Base-by-base conservation (phyloP, 306 rosid species). In the Urtica urens region DNA sequence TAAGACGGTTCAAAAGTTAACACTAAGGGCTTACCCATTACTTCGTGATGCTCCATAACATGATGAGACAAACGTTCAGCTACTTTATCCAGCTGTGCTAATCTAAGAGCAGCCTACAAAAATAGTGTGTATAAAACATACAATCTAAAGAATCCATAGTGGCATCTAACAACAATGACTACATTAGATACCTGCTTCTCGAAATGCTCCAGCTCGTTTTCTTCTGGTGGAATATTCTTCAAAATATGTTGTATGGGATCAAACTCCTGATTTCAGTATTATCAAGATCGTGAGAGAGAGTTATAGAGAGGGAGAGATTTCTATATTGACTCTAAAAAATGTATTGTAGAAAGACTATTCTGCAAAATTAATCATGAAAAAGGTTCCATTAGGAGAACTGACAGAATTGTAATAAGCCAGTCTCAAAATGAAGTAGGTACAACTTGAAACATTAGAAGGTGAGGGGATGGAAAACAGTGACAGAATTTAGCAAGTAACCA, bases 31-130 rank as follows among this genome's bases (percentile, higher is more conserved):
- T 75, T 75, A 92, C 99, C 99, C 96, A 92, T 92, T 69, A 92
- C 99, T 92, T 92, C 94, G 66, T 92, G 93, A 68, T 92, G 85
- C 74, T 92, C 81, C 94, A 92, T 92, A 55, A 92, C 94, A 47
- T 92, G 90, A 53, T 67, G 81, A 51, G 99, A 92, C 52, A 92
- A 74, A 33, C 46, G 61, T 63, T 92, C 99, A 19, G 96, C 82
- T 42, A 92, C 96, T 69, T 51, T 92, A 72, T 92, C 99, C 71
- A 92, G 75, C 56, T 92, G 99, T 30, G 80, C 70, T 61, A 92
- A 75, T 75, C 92, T 79, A 65, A 82, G 90, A 51, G 99, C 46
- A 46, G 96, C 99, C 96, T 92, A 56, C 40, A 25, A 56, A 35
- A 7, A 35, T 35, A 35, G 10, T 31, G 13, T 31, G 7, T 10